Evolutionary conservation across 805 yeast species (phyloP), one percentile per base, ranked within the genome.

Genomic region (Teunomyces pallodes): DNA sequence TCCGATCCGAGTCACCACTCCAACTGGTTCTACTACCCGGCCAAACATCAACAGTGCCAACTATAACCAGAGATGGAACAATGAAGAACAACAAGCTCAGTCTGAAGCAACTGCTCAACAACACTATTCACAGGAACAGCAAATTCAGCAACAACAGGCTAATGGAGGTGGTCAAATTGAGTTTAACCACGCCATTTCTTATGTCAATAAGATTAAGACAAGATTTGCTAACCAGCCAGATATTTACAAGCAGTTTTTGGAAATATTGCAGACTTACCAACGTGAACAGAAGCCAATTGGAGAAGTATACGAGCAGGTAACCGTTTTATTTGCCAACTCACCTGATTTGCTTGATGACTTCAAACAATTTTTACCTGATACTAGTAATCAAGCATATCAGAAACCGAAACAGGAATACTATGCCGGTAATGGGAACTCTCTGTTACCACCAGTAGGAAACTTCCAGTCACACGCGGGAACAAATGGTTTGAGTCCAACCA

Each of bases 321-420:
- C 97, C 1, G 77, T 83, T 5, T 74, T 94, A 46, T 94, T 94
- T 70, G 85, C 88, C 50, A 88, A 89, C 58, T 96, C 97, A 9
- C 98, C 98, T 0, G 99, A 94, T 61, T 76, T 94, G 50, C 72
- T 94, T 53, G 96, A 90, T 56, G 99, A 95, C 63, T 94, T 94
- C 70, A 90, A 91, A 65, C 91, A 90, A 65, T 94, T 94, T 65
- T 77, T 94, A 66, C 99, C 99, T 2, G 98, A 92, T 59, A 80
- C 86, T 4, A 68, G 76, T n/a, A 76, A 72, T 53, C 67, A 70
- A 58, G 69, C 53, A 26, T 58, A 54, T 49, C 61, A 51, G 45
- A 65, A 53, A 48, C 63, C 53, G 33, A 69, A 50, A 47, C 66
- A 50, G 49, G 59, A 54, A 8, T 66, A 59, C 46, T 67, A 63